Evolutionary conservation across 192 early-diverging fungal species (phyloP), one percentile per base, ranked within the genome.

Genomic region (Coemansia sp.): DNA sequence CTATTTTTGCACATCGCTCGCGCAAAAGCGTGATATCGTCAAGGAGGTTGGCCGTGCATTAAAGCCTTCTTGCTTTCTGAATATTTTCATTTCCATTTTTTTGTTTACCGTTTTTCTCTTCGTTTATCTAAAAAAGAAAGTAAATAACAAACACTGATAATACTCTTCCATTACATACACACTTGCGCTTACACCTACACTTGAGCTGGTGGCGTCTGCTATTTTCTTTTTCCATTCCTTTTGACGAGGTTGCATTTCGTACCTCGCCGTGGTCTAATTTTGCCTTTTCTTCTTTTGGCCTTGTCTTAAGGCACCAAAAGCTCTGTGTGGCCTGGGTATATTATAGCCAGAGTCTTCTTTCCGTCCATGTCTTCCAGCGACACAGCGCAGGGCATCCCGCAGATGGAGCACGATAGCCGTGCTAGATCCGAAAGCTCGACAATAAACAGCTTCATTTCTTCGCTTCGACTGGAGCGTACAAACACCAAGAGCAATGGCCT

Each of bases 381-480:
- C 45, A 31, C 31, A 35, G 46, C 46, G 31, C 61, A 63, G 34
- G 13, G 31, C 33, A 21, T 63, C 28, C 61, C 45, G 33, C 35
- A 13, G 29, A 45, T 34, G 58, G 43, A 43, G 33, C 21, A 31
- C 43, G 59, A 29, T 40, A 53, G 45, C 30, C 55, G 55, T 31
- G 21, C 58, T 0, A 23, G 33, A 13, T 37, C 57, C 7, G 58
- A 64, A 25, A 62, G 61, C 42, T 59, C 25, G 12, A 53, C 34
- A 18, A 66, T 79, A 23, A 58, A 61, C 73, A 40, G 40, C 68
- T 81, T 66, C 43, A 81, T 81, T 30, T 56, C 64, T 8, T 81
- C 79, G 43, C 35, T 81, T 48, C 72, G 70, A 12, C 66, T 81
- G 28, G 72, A 72, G 58, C 79, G 79, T 64, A 66, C 42, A 66